Percentiles rank a stretch among this genome's conserved stretches.
Evolutionary conservation across 2,329 filamentous ascomycete genomes (phyloP).

Genomic region (Colletotrichum sp.): DNA sequence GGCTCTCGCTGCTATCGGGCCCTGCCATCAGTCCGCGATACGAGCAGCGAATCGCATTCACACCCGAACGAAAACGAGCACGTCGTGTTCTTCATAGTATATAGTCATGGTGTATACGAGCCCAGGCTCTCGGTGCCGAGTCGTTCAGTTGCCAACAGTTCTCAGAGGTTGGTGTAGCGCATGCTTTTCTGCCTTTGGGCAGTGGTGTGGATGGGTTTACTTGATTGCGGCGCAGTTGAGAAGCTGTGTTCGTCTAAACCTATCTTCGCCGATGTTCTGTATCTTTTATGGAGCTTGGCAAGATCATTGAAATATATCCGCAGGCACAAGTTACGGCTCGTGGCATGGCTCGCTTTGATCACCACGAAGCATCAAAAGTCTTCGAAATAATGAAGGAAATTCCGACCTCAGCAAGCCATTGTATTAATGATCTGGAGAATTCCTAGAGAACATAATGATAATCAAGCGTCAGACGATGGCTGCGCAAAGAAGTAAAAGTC

Average conservation of each 20-base stretch:
- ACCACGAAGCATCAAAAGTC: background rate
- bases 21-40: background rate
- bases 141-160: background rate
- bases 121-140: background rate
- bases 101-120: background rate
- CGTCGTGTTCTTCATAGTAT: background rate
- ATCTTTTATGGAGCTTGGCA: background rate
- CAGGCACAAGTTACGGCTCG: background rate
- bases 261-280: background rate
- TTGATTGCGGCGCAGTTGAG: background rate
- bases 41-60: background rate
- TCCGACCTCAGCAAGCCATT: background rate
- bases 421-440: background rate
- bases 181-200: background rate
- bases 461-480: background rate
- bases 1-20: background rate
- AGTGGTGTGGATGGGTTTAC: background rate
- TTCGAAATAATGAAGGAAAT: background rate
- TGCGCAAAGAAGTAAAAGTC: background rate
- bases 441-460: background rate
- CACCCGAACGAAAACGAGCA: background rate
- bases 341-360: background rate
- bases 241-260: background rate
- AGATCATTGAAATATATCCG: background rate
- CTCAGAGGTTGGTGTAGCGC: background rate